Evolutionary conservation across 2,329 filamentous ascomycete genomes (phyloP), one percentile per base, ranked within the genome.

Genomic region (Colletotrichum lini): DNA sequence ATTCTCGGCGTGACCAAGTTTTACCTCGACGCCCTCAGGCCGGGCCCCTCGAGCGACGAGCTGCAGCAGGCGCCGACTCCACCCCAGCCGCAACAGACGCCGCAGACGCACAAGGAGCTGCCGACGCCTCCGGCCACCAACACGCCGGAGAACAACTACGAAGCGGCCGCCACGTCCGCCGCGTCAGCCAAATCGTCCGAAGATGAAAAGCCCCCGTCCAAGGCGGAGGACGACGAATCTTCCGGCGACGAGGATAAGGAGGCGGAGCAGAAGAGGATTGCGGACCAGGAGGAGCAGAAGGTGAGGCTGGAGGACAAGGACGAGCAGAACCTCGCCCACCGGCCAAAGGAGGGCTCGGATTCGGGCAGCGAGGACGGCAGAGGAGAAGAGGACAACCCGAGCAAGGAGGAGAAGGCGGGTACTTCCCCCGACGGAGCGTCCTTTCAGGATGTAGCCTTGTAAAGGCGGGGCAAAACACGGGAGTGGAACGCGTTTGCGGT

Each of bases 1-100:
- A 97, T 99, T 73, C 92, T 98, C 3, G 95, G 96, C 60, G 96
- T 98, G 40, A 92, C 96, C 76, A 95, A 95, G 76, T 99, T 98
- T 83, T 99, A 99, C 81, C 88, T 99, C 42, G 95, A 98, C 79
- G 96, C 96, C 30, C 82, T 89, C 76, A 82, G 86, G 50, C 85
- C 86, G 6, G 84, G 83, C 0, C 85, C 84, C 10, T 61, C 73
- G 21, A 77, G 75, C 72, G 81, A 84, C 61, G 80, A 83, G 64
- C 69, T 74, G 5, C 69, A 74, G 40, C 65, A 74, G 40, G 50
- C 73, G 9, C 70, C 79, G 9, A 77, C 79, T 18, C 77, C 79
- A 7, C 76, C 79, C n/a, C 71, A 67, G 53, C 74, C 59, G 61
- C 74, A 40, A 60, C 70, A 59, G 66, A 67, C 60, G 30, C 65